Evolutionary conservation across 768 basidiomycete species (phyloP).

Genomic region (Neoboletus brunneissimus): DNA sequence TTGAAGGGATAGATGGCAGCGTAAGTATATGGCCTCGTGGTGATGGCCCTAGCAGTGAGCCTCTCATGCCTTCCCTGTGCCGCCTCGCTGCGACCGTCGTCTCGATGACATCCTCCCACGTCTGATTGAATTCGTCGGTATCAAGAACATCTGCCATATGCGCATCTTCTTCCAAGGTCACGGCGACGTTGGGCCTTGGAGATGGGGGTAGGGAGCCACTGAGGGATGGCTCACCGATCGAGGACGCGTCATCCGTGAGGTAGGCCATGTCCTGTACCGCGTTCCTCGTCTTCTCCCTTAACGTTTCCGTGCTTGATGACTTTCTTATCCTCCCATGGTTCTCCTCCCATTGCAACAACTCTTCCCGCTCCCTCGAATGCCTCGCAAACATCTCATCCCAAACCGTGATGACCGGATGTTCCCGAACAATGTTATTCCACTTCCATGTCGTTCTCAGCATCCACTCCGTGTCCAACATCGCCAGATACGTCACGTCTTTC

Average conservation of each 20-base stretch:
- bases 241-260: conserved; percentile 19
- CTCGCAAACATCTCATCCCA: conserved; percentile 65
- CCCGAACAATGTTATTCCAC: not conserved
- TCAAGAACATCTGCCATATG: conserved; percentile 6
- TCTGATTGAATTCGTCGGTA: not conserved
- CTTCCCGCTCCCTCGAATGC: conserved; percentile 57
- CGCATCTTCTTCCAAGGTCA: conserved; percentile 14
- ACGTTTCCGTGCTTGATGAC: conserved; percentile 42
- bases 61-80: not conserved
- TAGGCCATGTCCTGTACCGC: conserved; percentile 9
- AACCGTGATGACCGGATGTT: conserved; percentile 36
- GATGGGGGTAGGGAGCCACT: conserved; percentile 22
- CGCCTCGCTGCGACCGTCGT: conserved; percentile 8
- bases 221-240: conserved; percentile 13
- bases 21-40: conserved; percentile 8
- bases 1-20: conserved; percentile 32
- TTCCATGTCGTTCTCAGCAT: conserved; percentile 32
- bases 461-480: conserved; percentile 64
- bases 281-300: conserved; percentile 23
- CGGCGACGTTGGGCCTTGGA: conserved; percentile 12
- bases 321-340: conserved; percentile 29
- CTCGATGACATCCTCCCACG: conserved; percentile 19
- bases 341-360: conserved; percentile 52
- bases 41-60: conserved; percentile 1
- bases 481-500: conserved; percentile 61